Evolutionary conservation across 2,329 filamentous ascomycete genomes (phyloP), one percentile per base, ranked within the genome.

Genomic region (Coniochaeta hoffmannii): DNA sequence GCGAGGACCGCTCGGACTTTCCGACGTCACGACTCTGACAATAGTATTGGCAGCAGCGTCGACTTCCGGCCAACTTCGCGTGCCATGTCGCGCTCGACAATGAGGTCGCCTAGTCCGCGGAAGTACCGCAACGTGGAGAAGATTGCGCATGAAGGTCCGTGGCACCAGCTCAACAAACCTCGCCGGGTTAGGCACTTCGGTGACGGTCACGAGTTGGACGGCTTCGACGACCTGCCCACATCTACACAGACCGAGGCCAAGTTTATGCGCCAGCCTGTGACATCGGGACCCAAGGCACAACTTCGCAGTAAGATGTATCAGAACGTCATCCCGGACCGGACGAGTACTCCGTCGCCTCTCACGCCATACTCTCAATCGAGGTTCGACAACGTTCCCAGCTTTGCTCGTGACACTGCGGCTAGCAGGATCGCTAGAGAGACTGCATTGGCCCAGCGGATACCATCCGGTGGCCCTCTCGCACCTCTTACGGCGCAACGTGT

Each of bases 181-280:
- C 78, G 82, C 34, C 79, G 84, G 38, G 77, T 78, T 57, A 81
- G 85, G 49, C 84, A 89, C 64, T 99, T 95, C 72, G 94, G 94
- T 12, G 90, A 97, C 69, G 94, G 94, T 15, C 88, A 87, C 58
- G 94, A 99, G 70, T 78, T 99, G 32, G 93, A 97, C 62, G 85
- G 82, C 2, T 97, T 99, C 68, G 94, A 99, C 68, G 94, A 99
- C 70, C 75, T 99, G 55, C 93, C 93, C 1, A 97, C 92, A 0
- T 97, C 92, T 15, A 84, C 81, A 12, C 83, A 87, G 58, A 81
- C 84, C 14, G 94, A 99, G 71, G 90, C 85, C 59, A 88, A 84
- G 63, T 99, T 84, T 65, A 78, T 91, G 59, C 95, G 92, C 69
- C 85, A 88, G 63, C 92, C 94, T 3, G 76, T 87, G 36, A 83